Evolutionary conservation across 352 stramenopile species (phyloP).

Genomic region (Pseudoperonospora humuli): DNA sequence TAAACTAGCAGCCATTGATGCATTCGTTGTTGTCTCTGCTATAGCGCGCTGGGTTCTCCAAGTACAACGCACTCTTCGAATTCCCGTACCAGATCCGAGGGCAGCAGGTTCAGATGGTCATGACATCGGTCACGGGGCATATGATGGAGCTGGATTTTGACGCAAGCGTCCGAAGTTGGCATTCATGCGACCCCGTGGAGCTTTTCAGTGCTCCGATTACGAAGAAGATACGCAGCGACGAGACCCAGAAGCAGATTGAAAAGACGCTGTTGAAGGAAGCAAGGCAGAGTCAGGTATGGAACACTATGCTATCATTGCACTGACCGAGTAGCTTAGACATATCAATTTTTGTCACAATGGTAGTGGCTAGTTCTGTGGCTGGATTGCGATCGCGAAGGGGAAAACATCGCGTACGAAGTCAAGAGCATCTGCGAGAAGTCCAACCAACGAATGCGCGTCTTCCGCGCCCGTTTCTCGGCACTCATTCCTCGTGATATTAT

Average conservation of each 20-base stretch:
- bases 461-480: conserved; percentile 89
- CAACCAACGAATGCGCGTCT: conserved; percentile 71
- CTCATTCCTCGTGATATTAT: conserved; percentile 89
- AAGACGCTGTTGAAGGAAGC: conserved; percentile 87
- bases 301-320: neutral
- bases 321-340: neutral
- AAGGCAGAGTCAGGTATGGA: conserved; percentile 52
- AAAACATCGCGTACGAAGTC: conserved; percentile 98
- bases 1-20: neutral
- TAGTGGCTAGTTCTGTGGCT: conserved; percentile 95
- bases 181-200: conserved; percentile 88
- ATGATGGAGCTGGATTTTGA: conserved; percentile 97
- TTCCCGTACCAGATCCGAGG: conserved; percentile 84
- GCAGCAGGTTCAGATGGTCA: conserved; percentile 83
- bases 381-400: conserved; percentile 99
- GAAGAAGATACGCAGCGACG: conserved; percentile 76
- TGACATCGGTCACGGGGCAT: conserved; percentile 97
- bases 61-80: conserved; percentile 90
- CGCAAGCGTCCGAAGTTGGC: conserved; percentile 82
- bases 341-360: conserved; percentile 1
- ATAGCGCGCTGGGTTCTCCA: conserved; percentile 60
- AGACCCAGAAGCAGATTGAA: conserved; percentile 86
- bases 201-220: conserved; percentile 90
- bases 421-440: conserved; percentile 79
- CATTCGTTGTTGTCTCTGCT: neutral